A percentile compares a stretch with the other conserved stretches of the same genome.
Evolutionary conservation across 2,329 filamentous ascomycete species (phyloP).

Genomic region (Epichloe festucae): DNA sequence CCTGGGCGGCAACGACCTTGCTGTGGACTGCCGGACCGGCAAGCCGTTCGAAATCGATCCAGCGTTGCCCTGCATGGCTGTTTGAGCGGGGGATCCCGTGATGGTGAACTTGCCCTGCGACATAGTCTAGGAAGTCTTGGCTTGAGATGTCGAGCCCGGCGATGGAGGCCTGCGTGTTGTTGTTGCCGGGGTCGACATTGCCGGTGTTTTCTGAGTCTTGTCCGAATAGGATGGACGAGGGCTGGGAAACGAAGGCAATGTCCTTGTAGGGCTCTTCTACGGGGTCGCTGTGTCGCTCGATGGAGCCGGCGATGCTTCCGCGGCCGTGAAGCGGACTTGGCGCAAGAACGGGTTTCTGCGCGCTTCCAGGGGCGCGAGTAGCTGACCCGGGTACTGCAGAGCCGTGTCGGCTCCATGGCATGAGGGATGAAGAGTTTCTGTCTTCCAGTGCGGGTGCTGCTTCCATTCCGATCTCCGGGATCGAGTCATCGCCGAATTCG

Average conservation of each 20-base stretch:
- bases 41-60: constrained; percentile 56
- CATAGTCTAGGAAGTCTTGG: constrained; percentile 32
- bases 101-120: constrained; percentile 22
- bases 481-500: constrained; percentile 25
- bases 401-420: constrained; percentile 38
- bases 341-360: constrained; percentile 18
- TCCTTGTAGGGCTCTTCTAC: constrained; percentile 18
- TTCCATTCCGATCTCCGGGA: constrained; percentile 57
- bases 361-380: constrained; percentile 26
- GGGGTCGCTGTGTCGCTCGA: constrained; percentile 36
- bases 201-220: constrained; percentile 7
- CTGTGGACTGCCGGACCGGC: constrained; percentile 44
- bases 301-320: constrained; percentile 23
- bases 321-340: constrained; percentile 26
- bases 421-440: constrained; percentile 39
- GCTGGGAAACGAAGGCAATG: constrained; percentile 20
- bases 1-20: constrained; percentile 56
- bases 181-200: constrained; percentile 10
- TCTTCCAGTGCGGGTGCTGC: constrained; percentile 54
- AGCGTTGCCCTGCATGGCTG: constrained; percentile 20
- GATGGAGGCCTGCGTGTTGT: constrained; percentile 20
- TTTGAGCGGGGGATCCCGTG: constrained; percentile 21
- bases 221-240: constrained; percentile 19
- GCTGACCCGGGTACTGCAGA: constrained; percentile 35
- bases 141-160: constrained; percentile 31